These are phyloP conservation scores for Claviceps cyperi DNA, from an alignment of 2,329 filamentous ascomycete species.

Conservation along the genomic window DNA sequence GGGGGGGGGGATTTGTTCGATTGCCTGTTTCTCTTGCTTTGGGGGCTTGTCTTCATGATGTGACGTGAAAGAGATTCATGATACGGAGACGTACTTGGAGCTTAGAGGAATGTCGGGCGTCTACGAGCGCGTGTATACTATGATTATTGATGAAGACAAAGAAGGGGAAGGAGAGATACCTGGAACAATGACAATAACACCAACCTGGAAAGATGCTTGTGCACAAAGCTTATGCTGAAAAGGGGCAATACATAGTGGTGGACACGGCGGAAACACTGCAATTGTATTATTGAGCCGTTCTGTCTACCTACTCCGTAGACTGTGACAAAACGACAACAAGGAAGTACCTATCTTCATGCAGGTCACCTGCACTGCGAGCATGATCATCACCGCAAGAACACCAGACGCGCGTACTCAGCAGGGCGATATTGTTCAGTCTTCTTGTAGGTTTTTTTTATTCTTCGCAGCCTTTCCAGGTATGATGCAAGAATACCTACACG, in stretches of 20 bases:
- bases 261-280: background rate
- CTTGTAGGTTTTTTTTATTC: too few species aligned
- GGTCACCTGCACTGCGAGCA: too few species aligned
- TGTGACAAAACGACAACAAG: too few species aligned
- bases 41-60: slow-evolving; percentile 1
- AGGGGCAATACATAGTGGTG: background rate
- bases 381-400: too few species aligned
- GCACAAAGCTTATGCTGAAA: background rate
- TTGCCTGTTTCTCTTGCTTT: background rate
- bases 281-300: too few species aligned
- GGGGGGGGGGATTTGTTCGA: background rate
- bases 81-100: background rate
- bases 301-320: too few species aligned
- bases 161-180: background rate
- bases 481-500: too few species aligned
- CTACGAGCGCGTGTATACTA: slow-evolving; percentile 4
- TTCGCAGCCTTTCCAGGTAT: too few species aligned
- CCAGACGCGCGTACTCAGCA: too few species aligned
- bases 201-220: background rate
- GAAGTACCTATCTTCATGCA: too few species aligned
- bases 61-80: background rate
- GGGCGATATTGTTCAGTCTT: too few species aligned
- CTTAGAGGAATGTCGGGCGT: slow-evolving; percentile 1
- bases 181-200: slow-evolving; percentile 1
- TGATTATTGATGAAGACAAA: background rate